These are phyloP conservation scores for Salix dunnii DNA, from an alignment of 345 rosid species.

Conservation along the genomic window DNA sequence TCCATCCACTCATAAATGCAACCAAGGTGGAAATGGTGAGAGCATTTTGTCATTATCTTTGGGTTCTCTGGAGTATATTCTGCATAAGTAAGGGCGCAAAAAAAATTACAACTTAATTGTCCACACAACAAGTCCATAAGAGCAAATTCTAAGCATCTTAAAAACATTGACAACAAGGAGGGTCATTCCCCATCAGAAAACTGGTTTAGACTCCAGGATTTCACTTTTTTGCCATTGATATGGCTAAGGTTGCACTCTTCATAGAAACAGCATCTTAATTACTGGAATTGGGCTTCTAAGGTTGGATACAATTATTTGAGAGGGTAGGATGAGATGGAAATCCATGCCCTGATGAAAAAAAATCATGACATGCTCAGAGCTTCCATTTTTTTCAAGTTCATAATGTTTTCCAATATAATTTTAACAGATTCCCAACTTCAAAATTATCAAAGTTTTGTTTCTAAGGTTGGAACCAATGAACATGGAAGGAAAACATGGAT, in stretches of 20 bases:
- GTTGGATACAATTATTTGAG: not conserved
- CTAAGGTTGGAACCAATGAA: not conserved
- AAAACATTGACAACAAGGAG: not conserved
- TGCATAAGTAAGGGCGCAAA: conserved; percentile 32
- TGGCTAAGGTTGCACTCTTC: not conserved
- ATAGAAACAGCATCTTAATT: not conserved
- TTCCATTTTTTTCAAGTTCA: not conserved
- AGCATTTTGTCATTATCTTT: conserved; percentile 83
- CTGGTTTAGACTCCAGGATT: not conserved
- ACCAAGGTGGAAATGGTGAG: conserved; percentile 95
- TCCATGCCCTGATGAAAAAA: not conserved
- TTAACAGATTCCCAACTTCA: not conserved
- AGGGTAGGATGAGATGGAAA: not conserved
- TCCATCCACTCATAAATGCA: conserved; percentile 99
- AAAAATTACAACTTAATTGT: not conserved
- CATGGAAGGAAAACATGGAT: not conserved
- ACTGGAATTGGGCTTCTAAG: not conserved
- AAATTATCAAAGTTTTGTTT: not conserved
- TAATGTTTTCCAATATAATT: not conserved
- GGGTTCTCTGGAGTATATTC: conserved; percentile 94
- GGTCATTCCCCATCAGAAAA: not conserved
- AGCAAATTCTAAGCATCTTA: conserved; percentile 8
- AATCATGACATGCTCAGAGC: not conserved
- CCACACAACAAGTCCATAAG: not conserved
- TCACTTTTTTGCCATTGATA: not conserved